phyloP scores from a whole-genome alignment of 352 stramenopile species.

The Phytophthora macrochlamydospora region DNA sequence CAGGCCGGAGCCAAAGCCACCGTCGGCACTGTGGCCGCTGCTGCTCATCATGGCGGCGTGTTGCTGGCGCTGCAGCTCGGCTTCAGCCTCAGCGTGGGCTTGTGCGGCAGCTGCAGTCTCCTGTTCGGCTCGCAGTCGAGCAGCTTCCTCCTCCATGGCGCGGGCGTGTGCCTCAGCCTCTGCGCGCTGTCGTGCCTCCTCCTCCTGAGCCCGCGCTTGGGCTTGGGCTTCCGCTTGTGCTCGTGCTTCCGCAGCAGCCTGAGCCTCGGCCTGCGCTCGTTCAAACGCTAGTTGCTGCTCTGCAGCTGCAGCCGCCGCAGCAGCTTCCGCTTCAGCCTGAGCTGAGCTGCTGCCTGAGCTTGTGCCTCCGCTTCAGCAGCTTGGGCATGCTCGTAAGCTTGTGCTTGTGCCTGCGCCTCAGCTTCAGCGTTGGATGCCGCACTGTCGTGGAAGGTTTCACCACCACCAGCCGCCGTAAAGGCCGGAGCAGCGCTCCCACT shows the following conservation, averaged over 20 bases:
- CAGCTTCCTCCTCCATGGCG: conserved; percentile 29
- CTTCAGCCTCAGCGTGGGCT: conserved; percentile 33
- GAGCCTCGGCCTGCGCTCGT: conserved; percentile 32
- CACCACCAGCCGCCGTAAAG: conserved; percentile 10
- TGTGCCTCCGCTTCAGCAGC: conserved; percentile 26
- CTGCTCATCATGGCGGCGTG: conserved; percentile 27
- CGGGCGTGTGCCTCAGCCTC: conserved; percentile 38
- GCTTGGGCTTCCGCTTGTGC: conserved; percentile 36
- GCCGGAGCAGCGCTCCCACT: conserved; percentile 28
- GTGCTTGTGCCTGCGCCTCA: conserved; percentile 26
- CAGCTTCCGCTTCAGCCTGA: conserved; percentile 35
- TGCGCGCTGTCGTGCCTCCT: conserved; percentile 28
- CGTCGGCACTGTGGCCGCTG: conserved; percentile 30
- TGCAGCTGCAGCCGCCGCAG: conserved; percentile 10
- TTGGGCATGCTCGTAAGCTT: conserved; percentile 9
- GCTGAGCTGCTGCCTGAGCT: conserved; percentile 34
- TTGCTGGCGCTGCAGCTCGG: conserved; percentile 33
- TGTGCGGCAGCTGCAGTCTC: conserved; percentile 18
- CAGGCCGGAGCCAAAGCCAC: conserved; percentile 23
- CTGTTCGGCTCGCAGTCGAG: conserved; percentile 30
- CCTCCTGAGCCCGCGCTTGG: conserved; percentile 25
- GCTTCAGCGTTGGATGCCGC: conserved; percentile 23
- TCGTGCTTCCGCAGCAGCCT: conserved; percentile 23
- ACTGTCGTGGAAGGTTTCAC: conserved; percentile 20
- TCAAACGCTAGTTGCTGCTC: conserved; percentile 29